A percentile compares a stretch with the other conserved stretches of the same genome.
phyloP scores from a whole-genome alignment of 2,329 filamentous ascomycete genomes.

The Hypoxylon sp. region DNA sequence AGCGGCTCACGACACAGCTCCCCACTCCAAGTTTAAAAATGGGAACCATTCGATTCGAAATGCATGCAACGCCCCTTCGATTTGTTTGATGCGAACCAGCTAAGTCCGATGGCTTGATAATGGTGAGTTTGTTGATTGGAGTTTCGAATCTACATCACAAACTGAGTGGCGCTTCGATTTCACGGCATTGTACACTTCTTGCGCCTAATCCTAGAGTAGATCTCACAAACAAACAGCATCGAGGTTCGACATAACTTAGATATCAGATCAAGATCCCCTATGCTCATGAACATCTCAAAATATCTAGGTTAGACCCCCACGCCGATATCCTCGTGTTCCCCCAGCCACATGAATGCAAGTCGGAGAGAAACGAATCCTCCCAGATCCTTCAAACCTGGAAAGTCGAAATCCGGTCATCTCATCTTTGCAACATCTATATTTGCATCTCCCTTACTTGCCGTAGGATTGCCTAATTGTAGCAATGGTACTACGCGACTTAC shows the following conservation, averaged over 20 bases:
- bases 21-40: slow-evolving; percentile 16
- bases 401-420: slow-evolving; percentile 20
- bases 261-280: slow-evolving; percentile 10
- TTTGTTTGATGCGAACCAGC: slow-evolving; percentile 7
- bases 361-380: slow-evolving; percentile 19
- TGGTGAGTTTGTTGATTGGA: slow-evolving; percentile 1
- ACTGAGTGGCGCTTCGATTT: slow-evolving; percentile 5
- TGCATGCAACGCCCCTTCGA: slow-evolving; percentile 36
- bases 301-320: background rate
- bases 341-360: slow-evolving; percentile 16
- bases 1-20: slow-evolving; percentile 30
- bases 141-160: slow-evolving; percentile 15
- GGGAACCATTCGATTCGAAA: slow-evolving; percentile 26
- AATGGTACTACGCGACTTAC: slow-evolving; percentile 4
- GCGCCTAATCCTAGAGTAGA: slow-evolving; percentile 29
- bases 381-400: slow-evolving; percentile 30
- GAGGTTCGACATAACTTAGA: slow-evolving; percentile 2
- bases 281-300: slow-evolving; percentile 1
- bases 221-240: slow-evolving; percentile 17
- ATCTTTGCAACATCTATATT: slow-evolving; percentile 32
- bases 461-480: slow-evolving; percentile 19
- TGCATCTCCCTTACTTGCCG: background rate
- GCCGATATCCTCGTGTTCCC: slow-evolving; percentile 12
- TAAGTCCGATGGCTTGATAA: slow-evolving; percentile 8
- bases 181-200: slow-evolving; percentile 23